These are phyloP conservation scores for Malassezia brasiliensis DNA, from an alignment of 1,284 basidiomycete genomes.

Conservation along the genomic window DNA sequence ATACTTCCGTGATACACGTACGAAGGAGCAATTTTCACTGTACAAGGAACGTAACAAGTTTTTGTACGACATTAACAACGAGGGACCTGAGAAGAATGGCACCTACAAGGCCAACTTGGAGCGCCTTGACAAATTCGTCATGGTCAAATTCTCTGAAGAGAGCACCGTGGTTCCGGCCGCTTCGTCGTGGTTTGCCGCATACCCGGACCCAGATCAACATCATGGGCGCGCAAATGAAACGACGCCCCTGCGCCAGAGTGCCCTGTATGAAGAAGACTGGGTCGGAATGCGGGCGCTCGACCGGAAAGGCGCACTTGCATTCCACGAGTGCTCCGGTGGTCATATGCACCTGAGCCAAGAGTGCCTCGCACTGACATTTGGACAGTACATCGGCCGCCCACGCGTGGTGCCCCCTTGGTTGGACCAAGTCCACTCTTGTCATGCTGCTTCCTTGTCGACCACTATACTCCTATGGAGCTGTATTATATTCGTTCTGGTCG, in stretches of 20 bases:
- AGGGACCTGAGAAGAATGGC: slow-evolving; percentile 22
- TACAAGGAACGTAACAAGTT: slow-evolving; percentile 62
- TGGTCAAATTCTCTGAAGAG: slow-evolving; percentile 45
- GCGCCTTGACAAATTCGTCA: slow-evolving; percentile 44
- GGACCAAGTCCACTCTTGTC: background rate
- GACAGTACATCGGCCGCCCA: slow-evolving; percentile 35
- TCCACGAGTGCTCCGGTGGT: slow-evolving; percentile 34
- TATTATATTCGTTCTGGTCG: background rate
- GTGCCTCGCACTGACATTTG: slow-evolving; percentile 39
- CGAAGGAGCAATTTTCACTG: slow-evolving; percentile 55
- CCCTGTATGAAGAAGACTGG: slow-evolving; percentile 74
- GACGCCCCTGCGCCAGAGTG: slow-evolving; percentile 65
- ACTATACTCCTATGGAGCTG: background rate
- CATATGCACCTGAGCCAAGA: slow-evolving; percentile 44
- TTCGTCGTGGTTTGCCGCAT: slow-evolving; percentile 41
- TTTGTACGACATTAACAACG: slow-evolving; percentile 50
- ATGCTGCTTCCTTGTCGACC: background rate
- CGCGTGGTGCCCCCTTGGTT: background rate
- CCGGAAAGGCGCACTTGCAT: slow-evolving; percentile 54
- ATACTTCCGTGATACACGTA: slow-evolving; percentile 73
- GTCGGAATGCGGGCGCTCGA: slow-evolving; percentile 73
- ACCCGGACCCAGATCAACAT: slow-evolving; percentile 20
- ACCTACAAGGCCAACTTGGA: slow-evolving; percentile 38
- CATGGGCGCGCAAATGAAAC: slow-evolving; percentile 19
- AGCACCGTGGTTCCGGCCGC: slow-evolving; percentile 38